Conservation (phyloP, 371 early-diverging fungal species). For the Dinochytrium kinnereticum region DNA sequence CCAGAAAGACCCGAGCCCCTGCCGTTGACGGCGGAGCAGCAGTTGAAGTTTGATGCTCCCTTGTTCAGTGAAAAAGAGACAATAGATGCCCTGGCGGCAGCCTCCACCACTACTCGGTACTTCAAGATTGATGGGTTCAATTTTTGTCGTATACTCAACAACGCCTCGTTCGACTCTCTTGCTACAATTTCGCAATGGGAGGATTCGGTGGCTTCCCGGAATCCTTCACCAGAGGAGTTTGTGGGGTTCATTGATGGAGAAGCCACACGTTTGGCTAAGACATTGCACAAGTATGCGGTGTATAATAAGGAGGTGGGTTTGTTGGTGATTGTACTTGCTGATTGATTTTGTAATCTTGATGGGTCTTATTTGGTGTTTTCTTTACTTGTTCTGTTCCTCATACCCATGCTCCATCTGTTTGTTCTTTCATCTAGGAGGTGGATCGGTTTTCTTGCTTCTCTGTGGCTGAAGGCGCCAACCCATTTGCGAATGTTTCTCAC, state of each 20-base stretch:
- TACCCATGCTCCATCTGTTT: neutral
- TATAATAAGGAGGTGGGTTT: constrained; percentile 7
- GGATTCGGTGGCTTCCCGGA: constrained; percentile 24
- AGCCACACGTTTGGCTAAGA: neutral
- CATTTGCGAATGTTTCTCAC: constrained; percentile 34
- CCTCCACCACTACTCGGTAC: neutral
- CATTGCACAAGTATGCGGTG: neutral
- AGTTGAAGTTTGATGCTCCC: neutral
- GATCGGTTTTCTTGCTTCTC: constrained; percentile 44
- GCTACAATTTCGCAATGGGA: constrained; percentile 26
- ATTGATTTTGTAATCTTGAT: neutral
- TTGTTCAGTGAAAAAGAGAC: neutral
- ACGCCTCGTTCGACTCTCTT: constrained; percentile 37
- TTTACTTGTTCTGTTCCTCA: neutral
- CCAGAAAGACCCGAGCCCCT: neutral
- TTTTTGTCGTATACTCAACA: constrained; percentile 42
- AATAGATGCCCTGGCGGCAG: neutral
- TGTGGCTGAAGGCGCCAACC: constrained; percentile 44
- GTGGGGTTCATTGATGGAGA: neutral
- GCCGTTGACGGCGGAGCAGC: neutral
- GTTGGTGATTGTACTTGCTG: neutral
- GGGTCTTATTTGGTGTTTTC: neutral
- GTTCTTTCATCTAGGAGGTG: neutral
- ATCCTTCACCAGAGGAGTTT: constrained; percentile 24
- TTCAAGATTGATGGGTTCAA: constrained; percentile 33